Evolutionary conservation across 148 eudicot species (phyloP).

Genomic region (Nepenthes gracilis): DNA sequence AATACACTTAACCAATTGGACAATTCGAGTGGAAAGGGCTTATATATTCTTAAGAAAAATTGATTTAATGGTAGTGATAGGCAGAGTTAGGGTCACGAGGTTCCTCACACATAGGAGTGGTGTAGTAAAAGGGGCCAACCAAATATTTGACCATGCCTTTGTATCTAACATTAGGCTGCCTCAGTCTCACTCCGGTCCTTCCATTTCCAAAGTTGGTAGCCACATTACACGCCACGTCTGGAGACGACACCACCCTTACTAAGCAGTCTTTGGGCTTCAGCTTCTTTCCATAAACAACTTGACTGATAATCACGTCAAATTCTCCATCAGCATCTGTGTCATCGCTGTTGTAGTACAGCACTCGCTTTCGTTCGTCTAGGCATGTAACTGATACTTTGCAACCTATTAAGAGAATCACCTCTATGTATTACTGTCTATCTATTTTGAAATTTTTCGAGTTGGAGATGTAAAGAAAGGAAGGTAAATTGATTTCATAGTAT

Average conservation of each 20-base stretch:
- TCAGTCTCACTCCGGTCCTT: conserved; percentile 43
- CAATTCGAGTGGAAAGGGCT: too few species aligned
- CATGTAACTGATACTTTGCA: conserved; percentile 61
- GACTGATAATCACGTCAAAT: conserved; percentile 33
- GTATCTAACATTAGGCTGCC: conserved; percentile 39
- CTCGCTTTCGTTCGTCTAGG: conserved; percentile 37
- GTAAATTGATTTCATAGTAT: too few species aligned
- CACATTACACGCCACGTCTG: conserved; percentile 49
- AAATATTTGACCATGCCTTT: conserved; percentile 38
- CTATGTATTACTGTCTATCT: too few species aligned
- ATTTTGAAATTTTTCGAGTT: too few species aligned
- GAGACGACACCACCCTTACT: conserved; percentile 57
- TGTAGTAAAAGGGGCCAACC: conserved; percentile 59
- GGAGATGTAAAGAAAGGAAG: too few species aligned
- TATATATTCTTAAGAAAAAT: too few species aligned
- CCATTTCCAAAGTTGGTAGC: conserved; percentile 52
- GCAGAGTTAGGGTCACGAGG: conserved; percentile 17
- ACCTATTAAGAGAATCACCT: conserved; percentile 20
- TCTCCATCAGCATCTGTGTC: conserved; percentile 47
- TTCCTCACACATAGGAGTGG: conserved; percentile 64
- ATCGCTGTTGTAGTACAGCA: conserved; percentile 52
- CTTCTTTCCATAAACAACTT: conserved; percentile 25
- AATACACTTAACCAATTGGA: too few species aligned
- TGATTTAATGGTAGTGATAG: too few species aligned
- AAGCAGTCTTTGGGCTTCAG: conserved; percentile 41